Evolutionary conservation across 202 grass and related monocot genomes (phyloP), one percentile per base, ranked within the genome.

Genomic region (Zoysia matrella): DNA sequence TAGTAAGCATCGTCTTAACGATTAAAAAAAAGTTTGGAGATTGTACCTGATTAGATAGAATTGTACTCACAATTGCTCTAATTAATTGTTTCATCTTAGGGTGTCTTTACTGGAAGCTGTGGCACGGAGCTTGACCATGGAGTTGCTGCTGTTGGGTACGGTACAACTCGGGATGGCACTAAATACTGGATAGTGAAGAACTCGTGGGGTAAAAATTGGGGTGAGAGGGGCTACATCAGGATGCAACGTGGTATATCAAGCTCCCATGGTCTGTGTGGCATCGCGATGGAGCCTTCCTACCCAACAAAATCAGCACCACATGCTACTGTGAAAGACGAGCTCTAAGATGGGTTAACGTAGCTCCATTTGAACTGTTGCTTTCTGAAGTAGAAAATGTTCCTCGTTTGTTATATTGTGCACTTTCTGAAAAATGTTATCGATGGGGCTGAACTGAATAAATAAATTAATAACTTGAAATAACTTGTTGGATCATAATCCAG

Each of bases 141-240:
- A 1, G 85, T 95, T 8, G 77, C 87, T 1, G 77, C 76, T 11
- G 83, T 95, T 2, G 93, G 90, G 0, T 95, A 95, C 4, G 90
- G 90, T 0, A 72, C 7, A 12, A 56, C 68, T 30, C 56, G 60
- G 1, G 82, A 86, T 12, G 83, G 85, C 48, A 87, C 77, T 5
- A 78, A 89, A 0, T 94, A 90, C 16, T 94, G 92, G 92, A 92
- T 83, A 0, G 87, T 92, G 49, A 94, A 94, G 71, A 94, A 94
- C 70, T 94, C 89, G 0, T 94, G 92, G 92, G 89, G 89, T 2
- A 57, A 74, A 3, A 57, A 87, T 0, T 94, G 92, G 92, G 92
- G 92, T 0, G 90, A 92, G 75, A 85, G 58, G 14, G 93, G 93
- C 6, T 95, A 86, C 47, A 71, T 95, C 62, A 84, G 82, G 49